These are phyloP conservation scores for Nigrograna mackinnonii DNA, from an alignment of 2,329 filamentous ascomycete species.

Conservation along the genomic window DNA sequence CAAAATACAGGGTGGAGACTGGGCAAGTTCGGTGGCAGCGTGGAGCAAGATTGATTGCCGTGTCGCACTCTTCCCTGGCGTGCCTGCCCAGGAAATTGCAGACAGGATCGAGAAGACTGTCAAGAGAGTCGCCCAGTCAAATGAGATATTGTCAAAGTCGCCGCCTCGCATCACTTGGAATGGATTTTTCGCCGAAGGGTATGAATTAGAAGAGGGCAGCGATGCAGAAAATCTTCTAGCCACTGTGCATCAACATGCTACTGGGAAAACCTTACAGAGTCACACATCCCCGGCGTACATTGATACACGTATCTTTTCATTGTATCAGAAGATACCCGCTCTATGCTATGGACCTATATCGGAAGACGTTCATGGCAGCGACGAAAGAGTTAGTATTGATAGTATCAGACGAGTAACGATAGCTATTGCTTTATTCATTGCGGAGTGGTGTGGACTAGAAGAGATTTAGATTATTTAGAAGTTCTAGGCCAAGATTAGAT, in stretches of 20 bases:
- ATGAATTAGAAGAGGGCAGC: conserved; percentile 18
- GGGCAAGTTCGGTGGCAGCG: conserved; percentile 22
- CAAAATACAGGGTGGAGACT: conserved; percentile 23
- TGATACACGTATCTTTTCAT: conserved; percentile 15
- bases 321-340: conserved; percentile 23
- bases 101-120: conserved; percentile 14
- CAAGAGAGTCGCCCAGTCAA: not conserved
- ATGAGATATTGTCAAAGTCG: not conserved
- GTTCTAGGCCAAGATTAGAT: no score
- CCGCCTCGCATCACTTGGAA: conserved; percentile 21
- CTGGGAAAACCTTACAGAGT: conserved; percentile 6
- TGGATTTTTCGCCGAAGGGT: conserved; percentile 24
- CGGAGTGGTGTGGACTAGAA: conserved; percentile 21
- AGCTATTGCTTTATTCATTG: conserved; percentile 20
- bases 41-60: conserved; percentile 25
- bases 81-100: conserved; percentile 17
- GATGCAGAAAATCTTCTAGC: conserved; percentile 17
- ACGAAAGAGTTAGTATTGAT: conserved; percentile 20
- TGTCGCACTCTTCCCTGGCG: conserved; percentile 21
- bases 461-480: no score
- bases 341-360: conserved; percentile 21
- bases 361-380: conserved; percentile 17
- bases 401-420: conserved; percentile 20
- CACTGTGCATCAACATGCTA: conserved; percentile 16
- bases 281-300: not conserved